phyloP scores from a whole-genome alignment of 2,329 filamentous ascomycete species.

The Fusarium heterosporum region DNA sequence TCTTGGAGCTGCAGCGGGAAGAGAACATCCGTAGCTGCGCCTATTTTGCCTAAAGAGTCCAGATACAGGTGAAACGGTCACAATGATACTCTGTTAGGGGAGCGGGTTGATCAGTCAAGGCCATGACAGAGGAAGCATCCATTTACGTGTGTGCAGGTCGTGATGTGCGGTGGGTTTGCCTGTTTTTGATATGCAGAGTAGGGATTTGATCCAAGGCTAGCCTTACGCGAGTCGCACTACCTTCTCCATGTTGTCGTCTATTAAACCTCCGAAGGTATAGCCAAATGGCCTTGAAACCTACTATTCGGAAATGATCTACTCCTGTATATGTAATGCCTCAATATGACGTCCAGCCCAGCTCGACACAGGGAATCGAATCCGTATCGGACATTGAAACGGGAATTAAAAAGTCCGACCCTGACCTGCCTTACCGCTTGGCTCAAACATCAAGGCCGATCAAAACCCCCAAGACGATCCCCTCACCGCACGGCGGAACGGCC shows the following conservation, averaged over 20 bases:
- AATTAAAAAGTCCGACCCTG: constrained; percentile 3
- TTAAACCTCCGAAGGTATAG: constrained; percentile 1
- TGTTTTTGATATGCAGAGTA: constrained; percentile 17
- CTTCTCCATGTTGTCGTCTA: not conserved
- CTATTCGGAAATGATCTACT: constrained; percentile 9
- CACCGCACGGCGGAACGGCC: constrained; percentile 24
- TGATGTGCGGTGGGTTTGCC: not conserved
- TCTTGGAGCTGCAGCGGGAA: constrained; percentile 1
- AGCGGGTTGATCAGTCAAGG: constrained; percentile 10
- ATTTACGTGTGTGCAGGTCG: constrained; percentile 1
- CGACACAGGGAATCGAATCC: no score
- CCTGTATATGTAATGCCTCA: constrained; percentile 3
- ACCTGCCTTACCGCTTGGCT: constrained; percentile 11
- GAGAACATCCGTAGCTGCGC: constrained; percentile 11
- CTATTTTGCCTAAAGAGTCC: constrained; percentile 30
- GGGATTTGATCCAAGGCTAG: constrained; percentile 19
- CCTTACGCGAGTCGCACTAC: constrained; percentile 19
- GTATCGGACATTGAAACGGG: no score
- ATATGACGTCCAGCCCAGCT: not conserved
- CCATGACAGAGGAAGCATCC: not conserved
- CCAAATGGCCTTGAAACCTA: not conserved
- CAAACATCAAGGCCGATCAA: constrained; percentile 8
- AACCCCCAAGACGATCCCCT: constrained; percentile 19
- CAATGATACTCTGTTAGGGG: constrained; percentile 7
- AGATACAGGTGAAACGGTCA: constrained; percentile 21